phyloP scores from a whole-genome alignment of 1,284 basidiomycete genomes.

The Crepidotus sp. region DNA sequence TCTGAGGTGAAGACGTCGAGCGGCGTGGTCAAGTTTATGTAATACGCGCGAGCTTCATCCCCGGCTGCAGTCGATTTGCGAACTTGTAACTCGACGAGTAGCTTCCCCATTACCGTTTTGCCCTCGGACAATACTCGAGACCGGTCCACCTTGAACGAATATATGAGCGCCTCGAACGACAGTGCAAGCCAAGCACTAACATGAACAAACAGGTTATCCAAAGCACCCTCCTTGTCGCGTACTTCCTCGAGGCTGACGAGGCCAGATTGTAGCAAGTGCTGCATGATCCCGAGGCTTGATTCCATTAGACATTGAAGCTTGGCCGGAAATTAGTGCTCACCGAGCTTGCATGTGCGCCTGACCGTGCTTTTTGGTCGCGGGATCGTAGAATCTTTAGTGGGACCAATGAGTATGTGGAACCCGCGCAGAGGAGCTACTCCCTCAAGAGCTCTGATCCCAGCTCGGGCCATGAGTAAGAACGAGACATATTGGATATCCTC shows the following conservation, averaged over 20 bases:
- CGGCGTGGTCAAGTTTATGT: slow-evolving; percentile 67
- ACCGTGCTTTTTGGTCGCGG: slow-evolving; percentile 63
- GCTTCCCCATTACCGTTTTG: slow-evolving; percentile 55
- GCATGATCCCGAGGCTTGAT: slow-evolving; percentile 67
- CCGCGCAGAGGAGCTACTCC: too few species aligned
- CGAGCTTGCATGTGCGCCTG: slow-evolving; percentile 91
- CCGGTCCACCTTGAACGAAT: slow-evolving; percentile 52
- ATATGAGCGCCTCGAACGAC: not conserved
- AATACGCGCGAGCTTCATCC: slow-evolving; percentile 63
- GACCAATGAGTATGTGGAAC: too few species aligned
- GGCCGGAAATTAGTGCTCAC: slow-evolving; percentile 28
- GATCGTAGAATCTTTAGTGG: slow-evolving; percentile 55
- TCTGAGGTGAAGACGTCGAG: slow-evolving; percentile 58
- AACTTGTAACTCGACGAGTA: slow-evolving; percentile 72
- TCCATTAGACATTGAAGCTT: not conserved
- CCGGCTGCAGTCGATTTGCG: slow-evolving; percentile 79
- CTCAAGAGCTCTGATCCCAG: slow-evolving; percentile 71
- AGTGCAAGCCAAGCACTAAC: slow-evolving; percentile 31
- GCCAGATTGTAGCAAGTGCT: slow-evolving; percentile 64
- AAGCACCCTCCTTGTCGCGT: slow-evolving; percentile 41
- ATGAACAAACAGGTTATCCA: slow-evolving; percentile 63
- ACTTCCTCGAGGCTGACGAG: slow-evolving; percentile 65
- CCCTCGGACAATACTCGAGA: slow-evolving; percentile 56
- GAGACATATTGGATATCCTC: slow-evolving; percentile 75
- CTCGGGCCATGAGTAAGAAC: slow-evolving; percentile 79